Evolutionary conservation across 2,329 filamentous ascomycete genomes (phyloP), one percentile per base, ranked within the genome.

Genomic region (Aspergillus brunneoviolaceus): DNA sequence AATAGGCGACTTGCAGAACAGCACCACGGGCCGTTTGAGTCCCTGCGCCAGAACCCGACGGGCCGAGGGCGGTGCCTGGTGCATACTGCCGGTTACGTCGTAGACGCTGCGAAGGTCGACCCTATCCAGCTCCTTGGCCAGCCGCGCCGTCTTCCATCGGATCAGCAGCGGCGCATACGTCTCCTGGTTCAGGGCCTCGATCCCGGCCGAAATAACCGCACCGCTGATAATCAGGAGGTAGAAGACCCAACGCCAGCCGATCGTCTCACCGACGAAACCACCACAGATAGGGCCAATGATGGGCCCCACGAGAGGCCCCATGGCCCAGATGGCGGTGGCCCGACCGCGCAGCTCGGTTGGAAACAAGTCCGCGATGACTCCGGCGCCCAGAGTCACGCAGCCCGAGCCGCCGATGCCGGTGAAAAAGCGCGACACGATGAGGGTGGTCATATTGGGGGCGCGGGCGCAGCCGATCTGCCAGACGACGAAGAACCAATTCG

Each of bases 341-440:
- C 69, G 65, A 3, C 79, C 81, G 19, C 81, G 73, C 55, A 77
- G 64, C 35, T 80, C 74, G 10, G 71, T 67, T 2, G 69, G 67
- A 61, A 81, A 79, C 21, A 80, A 60, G 60, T 82, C 80, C 4
- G 78, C 77, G 50, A 82, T 77, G 0, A 79, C 76, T 2, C 80
- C 80, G 5, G 78, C 75, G 7, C 80, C 79, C 7, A 80, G 71
- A 0, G 77, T 79, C 1, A 81, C 33, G 51, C 71, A 72, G 7
- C 67, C 72, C 2, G 65, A 66, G 2, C 74, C 74, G 29, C 65
- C 74, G 53, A 70, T 64, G 16, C 86, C 85, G 6, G 83, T 82
- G 53, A 90, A 84, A 73, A 90, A 87, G 42, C 88, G 83, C 27
- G 88, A 79, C 12, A 88, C 79, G 49, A 90, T 75, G 1, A 91